These are phyloP conservation scores for Penicillium sclerotigenum DNA, from an alignment of 2,329 filamentous ascomycete genomes.

Conservation along the genomic window DNA sequence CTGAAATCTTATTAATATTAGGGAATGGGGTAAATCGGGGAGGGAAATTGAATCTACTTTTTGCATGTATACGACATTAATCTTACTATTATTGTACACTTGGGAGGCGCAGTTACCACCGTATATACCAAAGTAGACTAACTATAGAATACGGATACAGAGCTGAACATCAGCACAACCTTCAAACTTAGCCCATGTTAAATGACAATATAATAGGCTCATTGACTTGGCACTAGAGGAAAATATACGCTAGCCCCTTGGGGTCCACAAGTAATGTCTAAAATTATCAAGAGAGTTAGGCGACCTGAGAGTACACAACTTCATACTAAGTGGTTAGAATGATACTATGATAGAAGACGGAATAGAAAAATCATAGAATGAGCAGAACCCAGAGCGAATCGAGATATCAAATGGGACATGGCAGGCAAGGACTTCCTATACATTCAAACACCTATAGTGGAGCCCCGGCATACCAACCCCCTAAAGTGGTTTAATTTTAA, in stretches of 20 bases:
- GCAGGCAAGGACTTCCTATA: background rate
- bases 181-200: background rate
- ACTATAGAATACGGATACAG: background rate
- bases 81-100: too few species aligned
- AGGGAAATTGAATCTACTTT: background rate
- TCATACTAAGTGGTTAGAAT: background rate
- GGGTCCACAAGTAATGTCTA: background rate
- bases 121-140: background rate
- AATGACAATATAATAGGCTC: background rate
- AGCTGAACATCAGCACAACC: background rate
- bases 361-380: background rate
- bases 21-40: background rate
- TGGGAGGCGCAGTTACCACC: background rate
- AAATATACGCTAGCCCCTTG: background rate
- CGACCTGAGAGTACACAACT: background rate
- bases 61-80: too few species aligned
- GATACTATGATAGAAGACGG: background rate
- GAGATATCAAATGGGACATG: background rate
- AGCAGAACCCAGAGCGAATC: background rate
- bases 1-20: background rate
- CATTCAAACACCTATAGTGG: background rate
- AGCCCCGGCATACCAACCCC: background rate
- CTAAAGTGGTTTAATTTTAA: background rate
- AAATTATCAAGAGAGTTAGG: background rate
- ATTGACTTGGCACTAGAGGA: background rate